Percentiles rank a stretch among this genome's conserved stretches.
phyloP scores from a whole-genome alignment of 2,329 filamentous ascomycete species.

The Rutstroemia sydowiana region DNA sequence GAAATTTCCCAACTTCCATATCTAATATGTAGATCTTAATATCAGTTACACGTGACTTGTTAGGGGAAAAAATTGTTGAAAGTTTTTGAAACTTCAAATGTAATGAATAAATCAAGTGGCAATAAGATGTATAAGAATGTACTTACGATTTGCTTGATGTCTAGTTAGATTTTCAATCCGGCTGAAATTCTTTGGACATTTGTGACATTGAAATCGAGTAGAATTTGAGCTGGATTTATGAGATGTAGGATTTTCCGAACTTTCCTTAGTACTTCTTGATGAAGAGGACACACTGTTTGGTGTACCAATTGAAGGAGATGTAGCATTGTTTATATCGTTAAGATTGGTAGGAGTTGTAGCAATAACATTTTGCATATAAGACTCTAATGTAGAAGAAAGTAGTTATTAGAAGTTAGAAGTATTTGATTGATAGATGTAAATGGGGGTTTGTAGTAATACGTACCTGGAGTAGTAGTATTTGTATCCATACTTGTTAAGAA shows the following conservation, averaged over 20 bases:
- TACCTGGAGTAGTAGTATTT: no score
- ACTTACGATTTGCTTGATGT: conserved; percentile 29
- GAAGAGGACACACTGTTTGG: not conserved
- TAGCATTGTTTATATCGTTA: not conserved
- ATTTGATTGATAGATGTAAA: no score
- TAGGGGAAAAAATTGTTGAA: no score
- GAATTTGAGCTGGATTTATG: conserved; percentile 6
- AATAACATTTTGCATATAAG: no score
- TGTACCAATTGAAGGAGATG: not conserved
- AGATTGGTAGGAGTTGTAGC: no score
- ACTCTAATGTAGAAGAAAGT: no score
- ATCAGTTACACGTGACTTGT: conserved; percentile 5
- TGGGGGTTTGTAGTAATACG: no score
- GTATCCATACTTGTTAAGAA: no score
- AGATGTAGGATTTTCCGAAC: not conserved
- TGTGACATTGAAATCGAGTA: conserved; percentile 23
- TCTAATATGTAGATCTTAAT: conserved; percentile 11
- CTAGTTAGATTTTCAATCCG: conserved; percentile 27
- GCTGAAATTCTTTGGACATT: conserved; percentile 27
- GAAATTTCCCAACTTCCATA: conserved; percentile 26
- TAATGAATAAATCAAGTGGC: not conserved
- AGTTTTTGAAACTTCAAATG: not conserved
- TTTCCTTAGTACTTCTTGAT: not conserved
- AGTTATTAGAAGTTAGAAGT: no score
- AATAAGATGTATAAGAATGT: not conserved